Base-by-base conservation (phyloP, 179 eudicot species). In the Silene noctiflora region DNA sequence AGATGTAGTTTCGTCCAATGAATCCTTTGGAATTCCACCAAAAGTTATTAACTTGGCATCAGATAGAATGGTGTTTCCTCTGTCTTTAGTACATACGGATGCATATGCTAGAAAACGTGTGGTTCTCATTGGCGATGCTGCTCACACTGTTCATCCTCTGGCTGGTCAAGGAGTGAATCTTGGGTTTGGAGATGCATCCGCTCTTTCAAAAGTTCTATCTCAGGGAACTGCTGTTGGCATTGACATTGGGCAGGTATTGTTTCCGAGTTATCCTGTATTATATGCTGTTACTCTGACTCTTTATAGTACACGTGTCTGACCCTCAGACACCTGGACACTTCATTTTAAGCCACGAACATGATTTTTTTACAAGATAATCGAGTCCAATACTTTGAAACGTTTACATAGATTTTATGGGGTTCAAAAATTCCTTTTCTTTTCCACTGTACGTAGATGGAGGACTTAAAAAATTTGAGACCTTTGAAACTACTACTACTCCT, bases 91-190 rank as follows among this genome's bases (percentile, higher is more conserved):
- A 77, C 99, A 96, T 83, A 88, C 97, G 56, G 84, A 87, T 67
- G 63, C 78, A 46, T 96, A 96, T 76, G 91, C 85, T 53, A 83
- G 85, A 19, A 84, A 72, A 29, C 92, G 96, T 71, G 88, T 91
- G 48, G 98, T 73, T 80, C 92, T 96, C 42, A 80, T 96, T 68
- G 99, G 99, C 72, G 99, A 96, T 81, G 94, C 99, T 73, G 99
- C 99, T 14, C 99, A 96, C 79, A 96, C 98, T 29, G 97, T 96
- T 77, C 99, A 96, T 87, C 99, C 98, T 77, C 88, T 96, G 78
- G 98, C 98, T 46, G 99, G 99, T 76, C 99, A 96, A 84, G 99
- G 99, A 76, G 99, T 96, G 31, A 96, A 96, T 80, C 80, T 96
- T 88, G 99, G 98, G 9, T 96, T 93, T 81, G 96, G 92, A 68